Base-by-base conservation (phyloP, 805 yeast genomes). In the Nakazawaea ambrosiae region DNA sequence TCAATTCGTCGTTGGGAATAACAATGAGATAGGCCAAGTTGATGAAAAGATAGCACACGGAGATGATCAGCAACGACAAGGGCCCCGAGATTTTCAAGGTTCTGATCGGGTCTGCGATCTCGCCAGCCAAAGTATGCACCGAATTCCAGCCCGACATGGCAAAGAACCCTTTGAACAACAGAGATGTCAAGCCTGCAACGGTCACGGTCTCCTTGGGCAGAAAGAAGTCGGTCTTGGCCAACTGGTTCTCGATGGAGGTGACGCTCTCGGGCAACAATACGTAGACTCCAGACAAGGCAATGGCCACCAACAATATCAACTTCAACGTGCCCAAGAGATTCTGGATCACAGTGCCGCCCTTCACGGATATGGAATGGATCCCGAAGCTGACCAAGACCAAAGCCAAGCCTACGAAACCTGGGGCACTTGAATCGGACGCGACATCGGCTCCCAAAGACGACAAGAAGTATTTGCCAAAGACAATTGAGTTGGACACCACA, bases 261-360 rank as follows among this genome's bases (percentile, higher is more conserved):
- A 62, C 27, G 0, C 60, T 61, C 29, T 56, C 49, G n/a, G 74
- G 83, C 1, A 64, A 27, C n/a, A 75, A 44, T 4, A 73, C 78
- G 47, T 75, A 80, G 2, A 78, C 14, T 0, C 89, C 85, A 0
- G 81, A 71, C 4, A 67, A 34, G 2, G 75, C 63, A 66, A 82
- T 73, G 1, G 78, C 52, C 0, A 56, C 66, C 28, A 81, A 63
- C 22, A 82, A 56, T 3, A 61, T 50, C 33, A 83, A 51, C 51
- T 83, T 83, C 50, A 82, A 48, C 6, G 65, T 66, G 0, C 92
- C 90, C 3, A 81, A 54, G 10, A 72, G 42, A 47, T 81, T 81
- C 50, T 81, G 88, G 11, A 80, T 60, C 12, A 57, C 50, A 1
- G 82, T 68, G 0, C 89, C 89, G 45, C 67, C 67, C 39, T 60